Percentiles rank a stretch among this genome's conserved stretches.
phyloP scores from a whole-genome alignment of 2,329 filamentous ascomycete genomes.

The Fusarium longipes region DNA sequence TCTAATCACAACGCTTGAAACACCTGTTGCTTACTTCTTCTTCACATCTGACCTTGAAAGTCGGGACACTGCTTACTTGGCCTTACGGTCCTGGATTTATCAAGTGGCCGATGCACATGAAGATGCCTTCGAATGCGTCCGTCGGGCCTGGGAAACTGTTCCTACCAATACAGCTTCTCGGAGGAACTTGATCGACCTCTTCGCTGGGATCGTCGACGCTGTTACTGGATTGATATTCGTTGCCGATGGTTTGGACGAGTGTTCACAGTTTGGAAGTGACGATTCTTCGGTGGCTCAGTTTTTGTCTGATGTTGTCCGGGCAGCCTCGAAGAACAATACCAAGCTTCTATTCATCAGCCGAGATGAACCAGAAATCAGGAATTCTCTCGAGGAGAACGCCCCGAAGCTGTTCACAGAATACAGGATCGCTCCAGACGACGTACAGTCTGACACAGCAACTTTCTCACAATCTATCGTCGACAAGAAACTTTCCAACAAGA shows the following conservation, averaged over 20 bases:
- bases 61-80: constrained; percentile 42
- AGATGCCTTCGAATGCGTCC: neutral
- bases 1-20: neutral
- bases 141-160: constrained; percentile 27
- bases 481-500: constrained; percentile 46
- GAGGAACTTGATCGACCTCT: constrained; percentile 30
- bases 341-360: constrained; percentile 46
- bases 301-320: constrained; percentile 18
- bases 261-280: neutral
- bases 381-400: neutral
- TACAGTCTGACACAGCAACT: constrained; percentile 31
- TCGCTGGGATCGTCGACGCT: constrained; percentile 17
- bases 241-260: constrained; percentile 53
- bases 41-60: constrained; percentile 47
- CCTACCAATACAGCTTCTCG: constrained; percentile 32
- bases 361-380: constrained; percentile 40
- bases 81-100: constrained; percentile 47
- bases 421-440: constrained; percentile 25
- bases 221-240: constrained; percentile 42
- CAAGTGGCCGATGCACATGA: rapidly evolving
- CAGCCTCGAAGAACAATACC: constrained; percentile 6
- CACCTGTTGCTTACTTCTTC: constrained; percentile 48
- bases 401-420: neutral
- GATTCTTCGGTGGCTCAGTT: constrained; percentile 27
- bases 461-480: constrained; percentile 47